A percentile compares a stretch with the other conserved stretches of the same genome.
phyloP scores from a whole-genome alignment of 306 rosid species.

The Erythrophleum fordii region DNA sequence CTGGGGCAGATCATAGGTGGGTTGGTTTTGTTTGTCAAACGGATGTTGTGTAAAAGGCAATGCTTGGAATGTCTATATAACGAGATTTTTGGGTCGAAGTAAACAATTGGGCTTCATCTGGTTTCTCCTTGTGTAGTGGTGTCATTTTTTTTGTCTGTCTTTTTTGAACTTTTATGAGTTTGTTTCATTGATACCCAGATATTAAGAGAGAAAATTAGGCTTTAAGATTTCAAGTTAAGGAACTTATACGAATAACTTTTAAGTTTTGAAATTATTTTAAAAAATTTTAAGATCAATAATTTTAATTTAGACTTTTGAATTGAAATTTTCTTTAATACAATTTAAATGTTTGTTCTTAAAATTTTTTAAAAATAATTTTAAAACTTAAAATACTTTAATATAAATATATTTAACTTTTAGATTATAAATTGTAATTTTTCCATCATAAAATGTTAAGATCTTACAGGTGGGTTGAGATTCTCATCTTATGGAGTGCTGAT shows the following conservation, averaged over 20 bases:
- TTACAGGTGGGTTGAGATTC: not conserved
- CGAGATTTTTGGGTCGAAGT: conserved; percentile 45
- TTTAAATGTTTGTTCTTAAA: no score
- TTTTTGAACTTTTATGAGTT: conserved; percentile 19
- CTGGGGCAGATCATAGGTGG: not conserved
- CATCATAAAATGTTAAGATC: not conserved
- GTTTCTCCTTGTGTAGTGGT: conserved; percentile 25
- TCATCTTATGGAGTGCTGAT: not conserved
- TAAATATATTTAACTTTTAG: no score
- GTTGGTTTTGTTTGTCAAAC: not conserved
- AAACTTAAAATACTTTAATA: no score
- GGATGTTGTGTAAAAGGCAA: conserved; percentile 15
- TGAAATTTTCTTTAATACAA: no score
- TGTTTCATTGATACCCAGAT: conserved; percentile 12
- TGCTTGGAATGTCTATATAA: conserved; percentile 27
- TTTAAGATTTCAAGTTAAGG: no score
- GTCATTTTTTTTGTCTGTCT: conserved; percentile 46
- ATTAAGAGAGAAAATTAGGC: no score
- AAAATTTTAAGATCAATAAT: no score
- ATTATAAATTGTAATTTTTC: no score
- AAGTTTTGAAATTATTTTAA: no score
- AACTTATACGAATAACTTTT: no score
- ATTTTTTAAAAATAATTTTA: no score
- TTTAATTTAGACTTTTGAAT: no score
- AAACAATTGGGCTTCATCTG: conserved; percentile 44